These are phyloP conservation scores for Solanum corneliomulleri DNA, from an alignment of 257 asterid genomes.

Conservation along the genomic window DNA sequence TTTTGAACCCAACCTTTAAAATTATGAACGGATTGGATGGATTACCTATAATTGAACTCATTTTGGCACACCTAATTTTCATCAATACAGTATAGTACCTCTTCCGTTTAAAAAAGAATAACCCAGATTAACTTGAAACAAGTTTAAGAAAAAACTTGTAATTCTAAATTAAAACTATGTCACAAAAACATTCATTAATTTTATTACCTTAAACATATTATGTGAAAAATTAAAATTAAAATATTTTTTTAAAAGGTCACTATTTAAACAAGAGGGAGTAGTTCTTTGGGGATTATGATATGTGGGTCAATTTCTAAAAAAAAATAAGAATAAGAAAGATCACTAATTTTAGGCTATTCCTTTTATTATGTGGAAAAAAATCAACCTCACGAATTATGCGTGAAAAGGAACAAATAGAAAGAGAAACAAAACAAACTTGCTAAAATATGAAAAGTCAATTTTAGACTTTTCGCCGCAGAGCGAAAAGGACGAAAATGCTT, in stretches of 20 bases:
- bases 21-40: too few relatives aligned
- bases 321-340: not conserved
- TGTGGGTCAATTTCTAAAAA: not conserved
- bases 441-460: not conserved
- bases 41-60: too few relatives aligned
- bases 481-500: not conserved
- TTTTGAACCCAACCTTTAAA: too few relatives aligned
- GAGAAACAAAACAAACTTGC: not conserved
- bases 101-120: too few relatives aligned
- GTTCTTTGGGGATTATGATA: not conserved
- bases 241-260: too few relatives aligned
- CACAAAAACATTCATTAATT: too few relatives aligned
- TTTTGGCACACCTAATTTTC: too few relatives aligned
- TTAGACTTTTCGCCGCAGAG: not conserved
- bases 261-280: not conserved
- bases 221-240: too few relatives aligned
- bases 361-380: not conserved
- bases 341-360: not conserved
- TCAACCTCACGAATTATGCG: not conserved
- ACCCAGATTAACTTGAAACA: too few relatives aligned
- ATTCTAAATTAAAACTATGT: too few relatives aligned
- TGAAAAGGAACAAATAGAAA: not conserved
- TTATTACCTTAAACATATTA: too few relatives aligned
- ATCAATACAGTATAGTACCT: rapidly evolving
- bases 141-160: too few relatives aligned